Evolutionary conservation across 2,329 filamentous ascomycete genomes (phyloP), one percentile per base, ranked within the genome.

Genomic region (Colletotrichum simmondsii): DNA sequence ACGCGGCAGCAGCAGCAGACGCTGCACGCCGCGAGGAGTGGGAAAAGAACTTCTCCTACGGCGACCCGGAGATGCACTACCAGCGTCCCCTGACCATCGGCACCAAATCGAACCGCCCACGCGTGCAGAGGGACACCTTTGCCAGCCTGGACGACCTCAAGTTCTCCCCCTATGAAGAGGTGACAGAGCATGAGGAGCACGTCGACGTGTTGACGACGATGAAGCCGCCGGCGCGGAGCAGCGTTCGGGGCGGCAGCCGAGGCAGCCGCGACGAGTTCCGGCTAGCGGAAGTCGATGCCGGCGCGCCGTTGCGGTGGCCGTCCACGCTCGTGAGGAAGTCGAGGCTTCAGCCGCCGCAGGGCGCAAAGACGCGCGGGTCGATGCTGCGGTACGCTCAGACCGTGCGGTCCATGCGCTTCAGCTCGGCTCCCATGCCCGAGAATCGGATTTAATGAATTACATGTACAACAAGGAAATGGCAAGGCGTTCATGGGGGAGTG

Each of bases 71-170:
- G 6, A 58, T 32, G 32, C 22, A 52, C 5, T 74, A 75, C 66
- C 22, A 71, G 11, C 63, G 75, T 12, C 75, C 75, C 8, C 73
- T 73, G 10, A 77, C 75, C 35, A 76, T 77, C 69, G 75, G 75
- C 32, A 76, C 75, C 0, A 71, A 68, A 37, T 57, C 72, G 14
- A 74, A 52, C 52, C 63, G 74, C 14, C 68, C 59, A 10, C 26
- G 5, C 3, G 28, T 54, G 5, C 53, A 52, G 54, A 54, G 61
- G 14, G 71, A 73, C 24, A 71, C 71, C 22, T 59, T 72, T 22
- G 62, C 71, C 4, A 66, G 63, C 37, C 54, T 74, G 1, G 22
- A 28, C 22, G 58, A 60, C 32, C 19, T 54, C n/a, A 68, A 68
- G 35, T 26, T 26, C 24, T 19, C 46, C 11, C 2, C n/a, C 5